Base-by-base conservation (phyloP, 352 stramenopile genomes). In the Pseudoperonospora humuli region DNA sequence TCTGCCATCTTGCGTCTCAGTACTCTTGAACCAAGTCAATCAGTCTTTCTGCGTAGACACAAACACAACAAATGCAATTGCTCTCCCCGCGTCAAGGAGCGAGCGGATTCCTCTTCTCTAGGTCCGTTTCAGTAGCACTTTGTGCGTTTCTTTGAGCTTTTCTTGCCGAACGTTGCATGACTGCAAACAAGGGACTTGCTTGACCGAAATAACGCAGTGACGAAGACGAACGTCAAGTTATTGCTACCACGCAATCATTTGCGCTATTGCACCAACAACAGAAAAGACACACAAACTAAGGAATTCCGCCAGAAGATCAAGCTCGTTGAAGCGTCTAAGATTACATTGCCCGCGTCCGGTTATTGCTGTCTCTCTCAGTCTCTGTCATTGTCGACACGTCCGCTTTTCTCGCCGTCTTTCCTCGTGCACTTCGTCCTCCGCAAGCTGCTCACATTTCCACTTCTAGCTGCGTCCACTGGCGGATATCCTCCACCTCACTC, bases 1-100 rank as follows among this genome's bases (percentile, higher is more conserved):
- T 93, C 81, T 9, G 75, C 72, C 81, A 93, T 93, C 28, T 20
- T 50, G 33, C 17, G 31, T n/a, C n/a, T n/a, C n/a, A n/a, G n/a
- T n/a, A n/a, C n/a, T n/a, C n/a, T n/a, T n/a, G n/a, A n/a, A n/a
- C n/a, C n/a, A n/a, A n/a, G n/a, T n/a, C n/a, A n/a, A n/a, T n/a
- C n/a, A n/a, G n/a, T n/a, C n/a, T n/a, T n/a, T n/a, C n/a, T n/a
- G n/a, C n/a, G n/a, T n/a, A n/a, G n/a, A n/a, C n/a, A n/a, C n/a
- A n/a, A n/a, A n/a, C n/a, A n/a, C n/a, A n/a, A n/a, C n/a, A n/a
- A n/a, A n/a, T 19, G 25, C 43, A 41, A 20, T 14, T 54, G 35
- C n/a, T n/a, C n/a, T n/a, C n/a, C n/a, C n/a, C n/a, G n/a, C n/a
- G n/a, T n/a, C n/a, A n/a, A n/a, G n/a, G n/a, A n/a, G n/a, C n/a